These are phyloP conservation scores for Mucor sp. DNA, from an alignment of 371 early-diverging fungal genomes.

Conservation along the genomic window DNA sequence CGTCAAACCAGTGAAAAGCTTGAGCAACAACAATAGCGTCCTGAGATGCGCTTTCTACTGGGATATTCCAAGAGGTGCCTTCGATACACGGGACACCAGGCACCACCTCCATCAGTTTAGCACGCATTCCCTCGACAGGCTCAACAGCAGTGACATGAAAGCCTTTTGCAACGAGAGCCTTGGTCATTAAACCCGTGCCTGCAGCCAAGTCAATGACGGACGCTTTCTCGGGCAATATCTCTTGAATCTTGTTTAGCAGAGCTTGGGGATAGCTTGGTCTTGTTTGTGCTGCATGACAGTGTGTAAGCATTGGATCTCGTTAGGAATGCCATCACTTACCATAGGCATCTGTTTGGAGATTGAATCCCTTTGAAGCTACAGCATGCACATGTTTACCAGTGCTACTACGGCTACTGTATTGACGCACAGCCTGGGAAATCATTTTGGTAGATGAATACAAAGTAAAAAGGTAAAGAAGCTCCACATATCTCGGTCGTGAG, in stretches of 20 bases:
- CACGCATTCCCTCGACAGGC: constrained; percentile 47
- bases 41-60: constrained; percentile 30
- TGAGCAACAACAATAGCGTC: constrained; percentile 47
- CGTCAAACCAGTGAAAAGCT: constrained; percentile 59
- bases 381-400: neutral
- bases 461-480: neutral
- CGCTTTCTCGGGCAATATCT: constrained; percentile 12
- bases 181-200: constrained; percentile 42
- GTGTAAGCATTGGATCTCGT: neutral
- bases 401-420: neutral
- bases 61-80: constrained; percentile 45
- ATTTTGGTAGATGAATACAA: neutral
- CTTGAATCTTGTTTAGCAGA: constrained; percentile 18
- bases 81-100: constrained; percentile 22
- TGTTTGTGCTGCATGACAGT: constrained; percentile 23
- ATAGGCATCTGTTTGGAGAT: constrained; percentile 6
- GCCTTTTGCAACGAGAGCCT: constrained; percentile 22
- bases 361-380: constrained; percentile 11
- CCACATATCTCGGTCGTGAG: neutral
- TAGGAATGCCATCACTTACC: neutral
- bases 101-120: constrained; percentile 19
- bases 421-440: neutral
- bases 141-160: constrained; percentile 45
- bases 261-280: constrained; percentile 35
- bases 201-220: constrained; percentile 35